phyloP scores from a whole-genome alignment of 768 basidiomycete species.

The Lactarius hatsudake region DNA sequence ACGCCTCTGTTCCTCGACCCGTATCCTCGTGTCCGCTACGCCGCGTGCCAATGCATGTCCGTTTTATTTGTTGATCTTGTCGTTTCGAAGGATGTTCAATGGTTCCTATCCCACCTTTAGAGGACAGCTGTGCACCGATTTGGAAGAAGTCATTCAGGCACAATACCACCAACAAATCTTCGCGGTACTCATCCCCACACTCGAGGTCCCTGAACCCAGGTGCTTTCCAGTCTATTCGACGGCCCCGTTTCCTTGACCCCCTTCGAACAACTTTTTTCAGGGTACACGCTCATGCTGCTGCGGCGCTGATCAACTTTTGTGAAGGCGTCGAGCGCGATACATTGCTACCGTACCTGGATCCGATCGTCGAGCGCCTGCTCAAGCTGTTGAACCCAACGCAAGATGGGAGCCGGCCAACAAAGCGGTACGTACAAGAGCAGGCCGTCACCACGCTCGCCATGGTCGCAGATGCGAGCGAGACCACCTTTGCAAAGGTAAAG shows the following conservation, averaged over 20 bases:
- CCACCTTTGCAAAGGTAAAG: slow-evolving; percentile 65
- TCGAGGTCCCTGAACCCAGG: slow-evolving; percentile 76
- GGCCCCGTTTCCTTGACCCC: slow-evolving; percentile 3
- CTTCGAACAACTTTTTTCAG: slow-evolving; percentile 38
- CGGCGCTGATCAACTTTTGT: slow-evolving; percentile 88
- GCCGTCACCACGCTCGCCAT: slow-evolving; percentile 86
- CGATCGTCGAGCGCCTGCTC: slow-evolving; percentile 70
- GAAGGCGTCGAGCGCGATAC: slow-evolving; percentile 77
- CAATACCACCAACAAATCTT: slow-evolving; percentile 68
- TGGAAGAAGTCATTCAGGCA: slow-evolving; percentile 80
- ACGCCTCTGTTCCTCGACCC: slow-evolving; percentile 74
- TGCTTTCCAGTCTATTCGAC: slow-evolving; percentile 33
- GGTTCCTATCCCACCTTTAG: slow-evolving; percentile 39
- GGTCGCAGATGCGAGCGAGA: slow-evolving; percentile 84
- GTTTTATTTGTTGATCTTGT: slow-evolving; percentile 32
- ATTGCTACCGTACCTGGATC: slow-evolving; percentile 73
- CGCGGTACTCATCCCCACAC: slow-evolving; percentile 62
- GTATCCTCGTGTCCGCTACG: slow-evolving; percentile 70
- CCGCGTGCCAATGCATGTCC: slow-evolving; percentile 84
- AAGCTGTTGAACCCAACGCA: slow-evolving; percentile 57
- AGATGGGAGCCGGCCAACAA: slow-evolving; percentile 40
- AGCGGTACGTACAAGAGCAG: slow-evolving; percentile 81
- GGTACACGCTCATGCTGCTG: slow-evolving; percentile 83
- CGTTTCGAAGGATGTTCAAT: background rate
- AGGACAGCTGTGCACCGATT: slow-evolving; percentile 86